Percentiles rank a stretch among this genome's conserved stretches.
phyloP scores from a whole-genome alignment of 371 early-diverging fungal species.

The Mucor mucedo region DNA sequence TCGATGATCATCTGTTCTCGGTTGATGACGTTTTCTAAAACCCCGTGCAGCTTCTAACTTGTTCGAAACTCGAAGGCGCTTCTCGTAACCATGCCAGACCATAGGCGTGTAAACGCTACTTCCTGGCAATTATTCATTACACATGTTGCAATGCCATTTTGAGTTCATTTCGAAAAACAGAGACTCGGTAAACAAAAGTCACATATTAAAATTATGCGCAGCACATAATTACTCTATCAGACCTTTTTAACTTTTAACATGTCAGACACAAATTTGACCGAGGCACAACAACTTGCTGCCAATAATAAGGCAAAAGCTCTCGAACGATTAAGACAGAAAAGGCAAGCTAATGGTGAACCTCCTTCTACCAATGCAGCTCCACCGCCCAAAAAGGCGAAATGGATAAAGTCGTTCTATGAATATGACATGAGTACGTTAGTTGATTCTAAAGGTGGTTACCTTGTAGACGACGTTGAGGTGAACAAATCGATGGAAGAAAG shows the following conservation, averaged over 20 bases:
- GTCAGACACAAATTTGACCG: conserved; percentile 9
- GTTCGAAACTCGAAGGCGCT: no score
- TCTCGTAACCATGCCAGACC: no score
- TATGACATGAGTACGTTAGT: conserved; percentile 81
- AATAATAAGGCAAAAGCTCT: conserved; percentile 29
- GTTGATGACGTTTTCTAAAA: no score
- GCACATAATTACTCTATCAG: no score
- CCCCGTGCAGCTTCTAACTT: no score
- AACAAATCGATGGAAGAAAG: conserved; percentile 28
- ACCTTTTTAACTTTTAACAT: conserved; percentile 1
- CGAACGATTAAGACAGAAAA: conserved; percentile 23
- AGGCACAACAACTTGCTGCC: conserved; percentile 20
- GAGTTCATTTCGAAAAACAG: no score
- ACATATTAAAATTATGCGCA: background rate
- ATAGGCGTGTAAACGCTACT: no score
- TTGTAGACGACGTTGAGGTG: conserved; percentile 60
- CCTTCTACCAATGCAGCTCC: background rate
- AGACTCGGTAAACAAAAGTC: background rate
- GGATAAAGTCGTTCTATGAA: conserved; percentile 57
- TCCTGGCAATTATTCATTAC: no score
- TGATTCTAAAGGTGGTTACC: conserved; percentile 86
- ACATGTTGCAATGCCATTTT: no score
- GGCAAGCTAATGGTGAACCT: conserved; percentile 12
- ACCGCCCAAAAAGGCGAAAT: conserved; percentile 23
- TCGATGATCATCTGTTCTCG: no score